Evolutionary conservation across 164 flowering plant genomes (phyloP).

Genomic region (Liriodendron chinense): DNA sequence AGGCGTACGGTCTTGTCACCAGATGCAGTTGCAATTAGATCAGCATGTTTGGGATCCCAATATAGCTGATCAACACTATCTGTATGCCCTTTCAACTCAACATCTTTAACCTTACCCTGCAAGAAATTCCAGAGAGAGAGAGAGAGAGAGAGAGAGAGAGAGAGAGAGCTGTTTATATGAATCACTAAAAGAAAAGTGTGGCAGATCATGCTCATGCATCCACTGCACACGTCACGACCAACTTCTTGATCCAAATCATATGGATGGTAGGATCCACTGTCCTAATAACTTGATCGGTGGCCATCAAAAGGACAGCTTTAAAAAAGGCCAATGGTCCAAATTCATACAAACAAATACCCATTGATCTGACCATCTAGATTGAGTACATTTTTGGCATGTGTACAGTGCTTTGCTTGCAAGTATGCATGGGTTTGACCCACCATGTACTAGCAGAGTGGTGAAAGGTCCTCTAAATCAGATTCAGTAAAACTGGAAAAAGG

Average conservation of each 20-base stretch:
- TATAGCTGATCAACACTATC: conserved; percentile 99
- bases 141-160: no score
- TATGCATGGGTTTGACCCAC: no score
- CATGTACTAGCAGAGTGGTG: no score
- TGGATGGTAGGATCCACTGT: not conserved
- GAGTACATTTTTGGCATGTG: no score
- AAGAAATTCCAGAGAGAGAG: conserved; percentile 9
- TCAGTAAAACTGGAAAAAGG: no score
- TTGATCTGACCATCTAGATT: no score
- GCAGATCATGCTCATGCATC: not conserved
- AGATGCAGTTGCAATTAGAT: conserved; percentile 91
- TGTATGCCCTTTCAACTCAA: conserved; percentile 91
- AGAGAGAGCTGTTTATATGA: not conserved
- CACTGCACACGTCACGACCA: not conserved
- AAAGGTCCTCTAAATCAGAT: no score
- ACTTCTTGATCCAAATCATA: not conserved
- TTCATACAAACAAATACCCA: not conserved
- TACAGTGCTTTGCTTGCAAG: no score
- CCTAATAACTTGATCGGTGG: not conserved
- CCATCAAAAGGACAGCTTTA: not conserved
- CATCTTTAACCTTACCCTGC: conserved; percentile 87
- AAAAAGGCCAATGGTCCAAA: no score
- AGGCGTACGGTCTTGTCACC: conserved; percentile 97
- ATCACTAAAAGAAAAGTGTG: not conserved
- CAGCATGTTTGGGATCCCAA: conserved; percentile 98